phyloP scores from a whole-genome alignment of 257 asterid species.

The Nicotiana obtusifolia region DNA sequence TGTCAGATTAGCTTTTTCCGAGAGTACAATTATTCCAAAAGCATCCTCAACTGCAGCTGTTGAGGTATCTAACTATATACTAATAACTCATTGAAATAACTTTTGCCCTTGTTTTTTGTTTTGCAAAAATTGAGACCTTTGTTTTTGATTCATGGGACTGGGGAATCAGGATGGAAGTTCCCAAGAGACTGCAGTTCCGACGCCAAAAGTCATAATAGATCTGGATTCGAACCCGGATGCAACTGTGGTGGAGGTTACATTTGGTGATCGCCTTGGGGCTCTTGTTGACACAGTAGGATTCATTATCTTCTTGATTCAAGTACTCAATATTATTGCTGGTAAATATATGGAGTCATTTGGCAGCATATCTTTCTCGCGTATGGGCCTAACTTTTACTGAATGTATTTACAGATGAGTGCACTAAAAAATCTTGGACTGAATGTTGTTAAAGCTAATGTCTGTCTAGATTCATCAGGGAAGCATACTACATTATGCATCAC shows the following conservation, averaged over 20 bases:
- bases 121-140: not conserved
- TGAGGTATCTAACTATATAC: constrained; percentile 49
- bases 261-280: constrained; percentile 96
- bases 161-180: constrained; percentile 56
- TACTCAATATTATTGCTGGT: not conserved
- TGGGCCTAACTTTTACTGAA: constrained; percentile 14
- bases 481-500: constrained; percentile 91
- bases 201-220: constrained; percentile 75
- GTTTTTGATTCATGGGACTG: constrained; percentile 21
- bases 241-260: constrained; percentile 82
- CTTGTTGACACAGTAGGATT: constrained; percentile 77
- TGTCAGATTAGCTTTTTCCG: constrained; percentile 48
- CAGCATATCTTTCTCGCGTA: not conserved
- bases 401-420: constrained; percentile 70
- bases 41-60: constrained; percentile 60
- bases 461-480: constrained; percentile 92
- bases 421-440: constrained; percentile 80
- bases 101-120: constrained; percentile 12
- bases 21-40: constrained; percentile 39
- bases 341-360: not conserved
- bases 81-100: not conserved
- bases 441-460: constrained; percentile 87
- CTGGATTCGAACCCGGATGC: constrained; percentile 89
- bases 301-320: constrained; percentile 7
- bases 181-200: constrained; percentile 62